phyloP scores from a whole-genome alignment of 2,329 filamentous ascomycete genomes.

The Colletotrichum shisoi region DNA sequence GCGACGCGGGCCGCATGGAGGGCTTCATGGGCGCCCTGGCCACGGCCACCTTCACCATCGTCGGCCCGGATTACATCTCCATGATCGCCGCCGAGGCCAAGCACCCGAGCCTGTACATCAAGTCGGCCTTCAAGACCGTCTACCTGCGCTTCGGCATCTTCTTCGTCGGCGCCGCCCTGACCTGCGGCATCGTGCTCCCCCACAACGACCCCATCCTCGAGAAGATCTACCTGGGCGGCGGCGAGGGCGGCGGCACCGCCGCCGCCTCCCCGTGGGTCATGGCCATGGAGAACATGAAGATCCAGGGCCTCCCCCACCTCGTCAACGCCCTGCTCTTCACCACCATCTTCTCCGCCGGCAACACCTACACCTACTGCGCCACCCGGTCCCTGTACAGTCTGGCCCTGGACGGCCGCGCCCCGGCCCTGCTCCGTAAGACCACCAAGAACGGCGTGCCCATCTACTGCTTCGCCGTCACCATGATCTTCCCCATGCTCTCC shows the following conservation, averaged over 20 bases:
- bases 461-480: constrained; percentile 38
- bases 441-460: constrained; percentile 48
- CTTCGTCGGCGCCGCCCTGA: constrained; percentile 67
- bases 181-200: constrained; percentile 71
- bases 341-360: constrained; percentile 68
- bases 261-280: constrained; percentile 69
- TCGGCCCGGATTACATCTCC: constrained; percentile 70
- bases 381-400: constrained; percentile 66
- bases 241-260: constrained; percentile 51
- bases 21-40: constrained; percentile 75
- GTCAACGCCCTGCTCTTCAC: constrained; percentile 68
- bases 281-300: constrained; percentile 67
- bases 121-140: constrained; percentile 63
- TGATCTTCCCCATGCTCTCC: constrained; percentile 22
- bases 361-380: constrained; percentile 64
- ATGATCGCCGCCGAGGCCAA: constrained; percentile 73
- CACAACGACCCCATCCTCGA: constrained; percentile 68
- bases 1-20: constrained; percentile 71
- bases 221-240: constrained; percentile 64
- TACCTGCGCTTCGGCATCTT: constrained; percentile 70
- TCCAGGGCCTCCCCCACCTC: constrained; percentile 67
- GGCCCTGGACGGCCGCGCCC: constrained; percentile 61
- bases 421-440: constrained; percentile 46
- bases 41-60: constrained; percentile 70
- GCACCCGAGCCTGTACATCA: constrained; percentile 67